Evolutionary conservation across 805 yeast genomes (phyloP), one percentile per base, ranked within the genome.

Genomic region (Pichia insulana): DNA sequence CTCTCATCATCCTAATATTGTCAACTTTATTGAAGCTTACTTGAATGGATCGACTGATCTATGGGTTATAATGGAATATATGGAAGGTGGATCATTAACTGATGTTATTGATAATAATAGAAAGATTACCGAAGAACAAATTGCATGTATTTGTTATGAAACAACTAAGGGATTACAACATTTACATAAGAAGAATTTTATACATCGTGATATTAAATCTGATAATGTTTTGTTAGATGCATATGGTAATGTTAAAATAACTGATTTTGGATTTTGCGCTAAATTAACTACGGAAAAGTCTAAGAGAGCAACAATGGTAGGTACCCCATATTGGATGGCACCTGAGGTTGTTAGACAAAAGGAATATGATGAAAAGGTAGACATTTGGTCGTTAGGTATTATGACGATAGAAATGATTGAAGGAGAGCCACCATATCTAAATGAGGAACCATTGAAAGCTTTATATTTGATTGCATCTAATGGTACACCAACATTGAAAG

Each of bases 271-370:
- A 0, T 92, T 90, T 67, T 92, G 98, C 66, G 99, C 98, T 0
- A 95, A 89, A 62, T 72, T 84, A 47, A 84, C 83, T 30, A 94
- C 83, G 50, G 74, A 76, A 42, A 83, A 84, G 50, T 69, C 83
- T 42, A 89, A 90, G 62, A 78, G 99, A 60, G 88, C 96, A 3
- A 92, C 99, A 4, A 87, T 92, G 95, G 98, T 92, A 15, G 99
- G 99, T 13, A 92, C 99, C 0, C 98, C 99, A 12, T 92, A 92
- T 61, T 92, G 99, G 99, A 92, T 92, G 99, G 99, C 99, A 0
- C 99, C 99, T 1, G 99, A 92, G 62, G 96, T 92, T 41, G 96
- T 92, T 22, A 78, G 89, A 16, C 78, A 94, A 53, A 89, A 88
- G 61, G 96, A 89, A 57, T 92, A 92, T 58, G 98, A 95, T 30